Evolutionary conservation across 139 green algal species (phyloP).

Genomic region (Chlamydomonas incerta): DNA sequence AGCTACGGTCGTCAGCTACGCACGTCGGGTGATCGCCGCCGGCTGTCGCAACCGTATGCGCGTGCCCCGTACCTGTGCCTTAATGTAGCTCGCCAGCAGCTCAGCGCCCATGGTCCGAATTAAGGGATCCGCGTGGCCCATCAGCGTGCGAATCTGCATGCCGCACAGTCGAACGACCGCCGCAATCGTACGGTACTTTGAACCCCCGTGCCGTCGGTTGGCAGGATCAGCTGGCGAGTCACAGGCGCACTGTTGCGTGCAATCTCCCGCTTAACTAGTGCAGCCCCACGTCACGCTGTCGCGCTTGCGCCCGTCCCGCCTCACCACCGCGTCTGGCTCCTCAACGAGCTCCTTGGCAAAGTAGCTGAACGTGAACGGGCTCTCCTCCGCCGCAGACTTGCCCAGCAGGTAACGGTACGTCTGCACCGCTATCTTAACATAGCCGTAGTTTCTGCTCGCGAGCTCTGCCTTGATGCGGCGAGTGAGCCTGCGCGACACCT

Average conservation of each 20-base stretch:
- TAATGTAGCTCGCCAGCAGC: conserved; percentile 40
- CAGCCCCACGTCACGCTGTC: too few relatives aligned
- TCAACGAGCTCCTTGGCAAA: conserved; percentile 68
- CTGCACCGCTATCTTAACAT: conserved; percentile 67
- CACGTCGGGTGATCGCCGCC: too few relatives aligned
- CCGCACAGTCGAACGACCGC: too few relatives aligned
- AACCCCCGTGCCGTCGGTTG: too few relatives aligned
- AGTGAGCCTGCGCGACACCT: conserved; percentile 69
- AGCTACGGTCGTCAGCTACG: too few relatives aligned
- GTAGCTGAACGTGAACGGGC: conserved; percentile 63
- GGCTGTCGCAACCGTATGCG: too few relatives aligned
- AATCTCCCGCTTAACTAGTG: too few relatives aligned
- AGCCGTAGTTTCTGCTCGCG: conserved; percentile 45
- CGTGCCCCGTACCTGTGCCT: conserved; percentile 47
- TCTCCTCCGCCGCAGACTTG: conserved; percentile 48
- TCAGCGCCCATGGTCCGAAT: conserved; percentile 38
- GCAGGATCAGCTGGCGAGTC: too few relatives aligned
- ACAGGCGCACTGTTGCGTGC: too few relatives aligned
- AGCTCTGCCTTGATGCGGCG: conserved; percentile 56
- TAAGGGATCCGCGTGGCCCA: conserved; percentile 48
- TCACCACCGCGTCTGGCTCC: conserved; percentile 62
- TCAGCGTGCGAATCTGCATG: conserved; percentile 53
- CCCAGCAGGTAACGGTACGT: conserved; percentile 63
- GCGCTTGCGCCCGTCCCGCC: too few relatives aligned
- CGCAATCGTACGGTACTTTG: too few relatives aligned